Percentiles rank a stretch among this genome's conserved stretches.
Evolutionary conservation across 2,329 filamentous ascomycete genomes (phyloP).

Genomic region (Aspergillus aculeatinus): DNA sequence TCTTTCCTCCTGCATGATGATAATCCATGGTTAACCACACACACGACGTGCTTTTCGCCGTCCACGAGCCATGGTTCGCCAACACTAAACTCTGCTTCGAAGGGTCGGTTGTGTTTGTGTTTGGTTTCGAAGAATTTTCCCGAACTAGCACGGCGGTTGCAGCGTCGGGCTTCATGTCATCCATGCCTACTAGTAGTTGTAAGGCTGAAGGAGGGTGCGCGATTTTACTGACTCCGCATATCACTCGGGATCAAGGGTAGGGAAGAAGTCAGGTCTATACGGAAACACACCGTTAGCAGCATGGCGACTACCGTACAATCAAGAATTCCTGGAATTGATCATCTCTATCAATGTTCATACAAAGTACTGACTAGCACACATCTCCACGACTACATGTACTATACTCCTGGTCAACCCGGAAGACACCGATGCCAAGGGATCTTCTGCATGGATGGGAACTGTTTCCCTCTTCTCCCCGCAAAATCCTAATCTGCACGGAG

Average conservation of each 20-base stretch:
- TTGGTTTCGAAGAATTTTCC: not conserved
- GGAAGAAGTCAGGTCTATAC: too few relatives aligned
- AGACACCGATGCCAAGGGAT: slow-evolving; percentile 19
- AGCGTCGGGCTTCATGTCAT: not conserved
- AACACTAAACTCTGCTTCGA: not conserved
- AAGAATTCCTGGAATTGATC: too few relatives aligned
- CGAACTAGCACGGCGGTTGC: not conserved
- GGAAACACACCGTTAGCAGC: not conserved
- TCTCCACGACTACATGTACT: too few relatives aligned
- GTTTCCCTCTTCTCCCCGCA: not conserved
- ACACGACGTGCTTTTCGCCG: not conserved
- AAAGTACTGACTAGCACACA: too few relatives aligned
- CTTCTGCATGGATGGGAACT: slow-evolving; percentile 17
- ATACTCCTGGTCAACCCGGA: not conserved
- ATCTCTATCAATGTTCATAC: too few relatives aligned
- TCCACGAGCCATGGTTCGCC: not conserved
- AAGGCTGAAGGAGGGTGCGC: not conserved
- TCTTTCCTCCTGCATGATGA: not conserved
- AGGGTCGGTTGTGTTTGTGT: not conserved
- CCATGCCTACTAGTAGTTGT: not conserved
- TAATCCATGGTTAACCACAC: not conserved
- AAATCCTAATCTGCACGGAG: not conserved
- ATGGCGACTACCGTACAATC: not conserved
- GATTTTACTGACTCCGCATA: not conserved
- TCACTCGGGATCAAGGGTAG: not conserved